phyloP scores from a whole-genome alignment of 495 filamentous ascomycete genomes.

The Talaromyces thailandensis region DNA sequence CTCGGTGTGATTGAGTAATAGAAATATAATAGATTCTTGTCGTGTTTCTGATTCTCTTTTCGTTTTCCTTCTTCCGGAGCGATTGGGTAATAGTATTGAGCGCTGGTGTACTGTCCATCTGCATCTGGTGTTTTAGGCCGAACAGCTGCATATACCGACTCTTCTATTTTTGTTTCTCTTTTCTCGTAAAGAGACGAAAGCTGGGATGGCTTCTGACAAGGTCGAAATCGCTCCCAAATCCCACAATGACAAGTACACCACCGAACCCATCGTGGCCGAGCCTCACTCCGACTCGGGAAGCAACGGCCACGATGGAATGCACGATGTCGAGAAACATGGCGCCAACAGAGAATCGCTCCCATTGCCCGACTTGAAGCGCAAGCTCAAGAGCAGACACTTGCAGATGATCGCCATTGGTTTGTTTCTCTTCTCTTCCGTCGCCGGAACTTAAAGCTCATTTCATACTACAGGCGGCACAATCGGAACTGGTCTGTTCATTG shows the following conservation, averaged over 20 bases:
- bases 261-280: background rate
- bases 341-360: conserved; percentile 30
- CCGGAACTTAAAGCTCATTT: conserved; percentile 11
- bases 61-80: background rate
- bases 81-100: background rate
- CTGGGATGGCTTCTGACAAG: background rate
- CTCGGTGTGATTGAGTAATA: background rate
- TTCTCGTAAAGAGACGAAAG: background rate
- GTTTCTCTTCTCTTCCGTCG: conserved; percentile 34
- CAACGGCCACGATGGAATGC: conserved; percentile 9
- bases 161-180: background rate
- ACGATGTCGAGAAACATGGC: conserved; percentile 34
- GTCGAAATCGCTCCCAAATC: background rate
- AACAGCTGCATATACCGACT: background rate
- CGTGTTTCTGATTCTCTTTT: background rate
- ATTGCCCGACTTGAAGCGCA: conserved; percentile 43
- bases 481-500: conserved; percentile 68
- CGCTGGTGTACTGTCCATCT: background rate
- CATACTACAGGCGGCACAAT: conserved; percentile 50
- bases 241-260: background rate
- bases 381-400: conserved; percentile 60
- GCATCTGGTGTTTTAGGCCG: background rate
- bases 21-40: background rate
- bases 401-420: conserved; percentile 67
- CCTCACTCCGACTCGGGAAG: background rate